These are phyloP conservation scores for Sequoiadendron giganteum DNA, from an alignment of 75 land plant genomes.

Conservation along the genomic window DNA sequence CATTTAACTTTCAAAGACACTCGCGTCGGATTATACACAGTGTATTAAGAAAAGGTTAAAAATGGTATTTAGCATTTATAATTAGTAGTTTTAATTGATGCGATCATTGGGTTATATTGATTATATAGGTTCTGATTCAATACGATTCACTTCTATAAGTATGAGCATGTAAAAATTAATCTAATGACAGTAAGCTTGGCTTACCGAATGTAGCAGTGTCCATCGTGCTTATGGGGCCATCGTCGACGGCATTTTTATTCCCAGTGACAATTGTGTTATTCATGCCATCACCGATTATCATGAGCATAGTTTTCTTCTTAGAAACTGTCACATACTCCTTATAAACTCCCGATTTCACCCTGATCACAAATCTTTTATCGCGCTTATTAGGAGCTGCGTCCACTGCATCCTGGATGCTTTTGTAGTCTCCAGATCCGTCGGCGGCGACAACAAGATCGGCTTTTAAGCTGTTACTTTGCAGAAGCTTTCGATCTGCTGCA, in stretches of 20 bases:
- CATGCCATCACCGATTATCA: conserved; percentile 53
- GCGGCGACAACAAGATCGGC: conserved; percentile 48
- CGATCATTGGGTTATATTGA: no score
- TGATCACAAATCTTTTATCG: conserved; percentile 33
- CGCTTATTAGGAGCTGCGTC: conserved; percentile 24
- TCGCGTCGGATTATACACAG: no score
- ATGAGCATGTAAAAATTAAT: background rate
- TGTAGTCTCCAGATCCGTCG: conserved; percentile 51
- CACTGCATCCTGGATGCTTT: conserved; percentile 40
- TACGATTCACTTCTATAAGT: no score
- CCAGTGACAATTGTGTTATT: conserved; percentile 49
- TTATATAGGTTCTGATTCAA: no score
- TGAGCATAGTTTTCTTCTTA: conserved; percentile 22
- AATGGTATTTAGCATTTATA: background rate
- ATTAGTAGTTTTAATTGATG: background rate
- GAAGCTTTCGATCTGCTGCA: conserved; percentile 23
- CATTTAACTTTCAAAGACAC: no score
- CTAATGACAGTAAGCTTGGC: background rate
- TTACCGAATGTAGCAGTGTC: conserved; percentile 64
- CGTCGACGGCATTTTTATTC: conserved; percentile 26
- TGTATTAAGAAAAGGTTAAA: background rate
- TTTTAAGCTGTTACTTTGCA: conserved; percentile 4
- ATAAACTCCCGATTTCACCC: conserved; percentile 59
- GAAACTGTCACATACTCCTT: conserved; percentile 28
- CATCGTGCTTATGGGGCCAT: conserved; percentile 35